phyloP scores from a whole-genome alignment of 805 yeast genomes.

The Candida maesae region DNA sequence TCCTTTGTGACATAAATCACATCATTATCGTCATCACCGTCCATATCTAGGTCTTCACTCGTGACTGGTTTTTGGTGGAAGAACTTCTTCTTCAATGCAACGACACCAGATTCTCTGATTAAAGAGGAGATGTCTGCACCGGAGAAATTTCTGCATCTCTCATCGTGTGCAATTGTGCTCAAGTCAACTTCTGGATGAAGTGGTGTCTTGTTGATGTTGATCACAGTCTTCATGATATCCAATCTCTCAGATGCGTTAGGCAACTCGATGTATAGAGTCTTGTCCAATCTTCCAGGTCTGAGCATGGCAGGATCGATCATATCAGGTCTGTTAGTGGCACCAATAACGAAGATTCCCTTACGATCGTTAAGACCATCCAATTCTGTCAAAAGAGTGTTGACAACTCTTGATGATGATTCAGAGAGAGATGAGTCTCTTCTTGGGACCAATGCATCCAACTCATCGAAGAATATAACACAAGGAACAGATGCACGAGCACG shows the following conservation, averaged over 20 bases:
- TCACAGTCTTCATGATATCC: constrained; percentile 78
- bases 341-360: constrained; percentile 89
- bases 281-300: constrained; percentile 94
- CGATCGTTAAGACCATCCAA: constrained; percentile 92
- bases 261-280: constrained; percentile 84
- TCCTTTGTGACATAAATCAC: constrained; percentile 51
- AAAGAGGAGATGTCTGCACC: constrained; percentile 96
- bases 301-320: constrained; percentile 98
- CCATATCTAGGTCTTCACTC: constrained; percentile 44
- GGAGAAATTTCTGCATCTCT: constrained; percentile 81
- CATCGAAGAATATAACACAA: constrained; percentile 93
- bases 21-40: constrained; percentile 38
- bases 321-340: constrained; percentile 97
- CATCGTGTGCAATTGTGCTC: constrained; percentile 60
- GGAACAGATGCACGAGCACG: constrained; percentile 93
- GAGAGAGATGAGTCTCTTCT: constrained; percentile 84
- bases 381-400: constrained; percentile 90
- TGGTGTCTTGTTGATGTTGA: constrained; percentile 73
- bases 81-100: constrained; percentile 74
- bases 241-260: constrained; percentile 75
- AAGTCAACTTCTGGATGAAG: constrained; percentile 60
- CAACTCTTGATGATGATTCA: constrained; percentile 90
- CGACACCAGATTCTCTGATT: constrained; percentile 90
- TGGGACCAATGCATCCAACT: constrained; percentile 93
- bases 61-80: constrained; percentile 43